phyloP scores from a whole-genome alignment of 768 basidiomycete genomes.

The Tremella mesenterica region DNA sequence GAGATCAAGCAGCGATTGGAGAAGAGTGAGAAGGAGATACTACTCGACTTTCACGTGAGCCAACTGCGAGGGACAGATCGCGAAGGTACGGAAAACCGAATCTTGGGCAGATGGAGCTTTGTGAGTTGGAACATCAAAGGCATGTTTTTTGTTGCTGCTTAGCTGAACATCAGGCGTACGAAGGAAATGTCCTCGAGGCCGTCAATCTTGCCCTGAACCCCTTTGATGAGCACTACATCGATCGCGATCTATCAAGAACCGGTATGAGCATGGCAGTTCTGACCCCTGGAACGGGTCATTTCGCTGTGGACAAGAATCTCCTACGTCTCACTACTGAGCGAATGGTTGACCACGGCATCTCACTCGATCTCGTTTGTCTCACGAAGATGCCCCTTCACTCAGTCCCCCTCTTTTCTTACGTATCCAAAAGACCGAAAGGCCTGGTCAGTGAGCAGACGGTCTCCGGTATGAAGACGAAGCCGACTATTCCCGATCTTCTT shows the following conservation, averaged over 20 bases:
- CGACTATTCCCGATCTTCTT: slow-evolving; percentile 48
- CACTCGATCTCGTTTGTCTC: slow-evolving; percentile 75
- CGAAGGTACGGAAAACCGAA: slow-evolving; percentile 29
- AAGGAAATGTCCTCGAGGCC: slow-evolving; percentile 90
- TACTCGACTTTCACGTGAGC: slow-evolving; percentile 75
- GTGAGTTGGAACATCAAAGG: slow-evolving; percentile 23
- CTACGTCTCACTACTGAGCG: slow-evolving; percentile 85
- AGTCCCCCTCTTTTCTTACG: slow-evolving; percentile 86
- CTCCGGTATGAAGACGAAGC: slow-evolving; percentile 11
- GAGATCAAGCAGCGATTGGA: slow-evolving; percentile 65
- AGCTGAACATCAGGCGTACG: slow-evolving; percentile 62
- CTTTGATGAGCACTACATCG: slow-evolving; percentile 88
- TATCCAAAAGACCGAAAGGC: slow-evolving; percentile 51
- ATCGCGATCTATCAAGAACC: slow-evolving; percentile 82
- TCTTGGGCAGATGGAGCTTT: slow-evolving; percentile 43
- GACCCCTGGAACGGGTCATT: slow-evolving; percentile 89
- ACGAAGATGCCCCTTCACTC: slow-evolving; percentile 87
- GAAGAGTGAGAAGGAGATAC: slow-evolving; percentile 82
- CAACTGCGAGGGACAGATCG: slow-evolving; percentile 13
- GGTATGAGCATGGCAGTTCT: slow-evolving; percentile 74
- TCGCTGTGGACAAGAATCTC: slow-evolving; percentile 80
- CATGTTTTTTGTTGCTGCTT: slow-evolving; percentile 12
- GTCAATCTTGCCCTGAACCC: slow-evolving; percentile 87
- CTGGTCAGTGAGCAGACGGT: slow-evolving; percentile 7
- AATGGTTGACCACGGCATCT: slow-evolving; percentile 87